phyloP scores from a whole-genome alignment of 768 basidiomycete genomes.

The Pleurotus ostreatus region DNA sequence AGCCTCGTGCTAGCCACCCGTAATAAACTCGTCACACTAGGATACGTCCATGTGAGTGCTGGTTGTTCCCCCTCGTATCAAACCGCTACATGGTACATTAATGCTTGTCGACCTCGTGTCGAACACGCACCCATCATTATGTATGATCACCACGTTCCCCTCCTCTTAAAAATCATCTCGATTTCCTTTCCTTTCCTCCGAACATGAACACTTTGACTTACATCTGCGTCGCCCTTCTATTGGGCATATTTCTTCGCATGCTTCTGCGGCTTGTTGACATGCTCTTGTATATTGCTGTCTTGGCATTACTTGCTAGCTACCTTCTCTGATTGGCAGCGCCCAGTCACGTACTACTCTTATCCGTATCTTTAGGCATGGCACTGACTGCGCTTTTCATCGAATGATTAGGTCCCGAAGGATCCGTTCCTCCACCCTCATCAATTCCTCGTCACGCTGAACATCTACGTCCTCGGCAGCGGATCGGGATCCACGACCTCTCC shows the following conservation, averaged over 20 bases:
- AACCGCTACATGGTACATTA: conserved; percentile 2
- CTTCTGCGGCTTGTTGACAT: conserved; percentile 2
- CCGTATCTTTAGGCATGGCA: not conserved
- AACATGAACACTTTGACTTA: conserved; percentile 14
- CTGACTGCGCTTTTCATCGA: not conserved
- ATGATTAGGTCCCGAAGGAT: conserved; percentile 56
- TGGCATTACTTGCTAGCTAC: not conserved
- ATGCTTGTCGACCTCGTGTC: conserved; percentile 9
- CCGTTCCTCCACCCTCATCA: conserved; percentile 69
- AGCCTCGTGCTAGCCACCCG: conserved; percentile 64
- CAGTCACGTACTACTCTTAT: not conserved
- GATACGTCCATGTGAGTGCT: conserved; percentile 33
- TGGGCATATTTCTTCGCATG: conserved; percentile 7
- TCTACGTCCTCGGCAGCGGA: conserved; percentile 23
- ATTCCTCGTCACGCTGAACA: conserved; percentile 47
- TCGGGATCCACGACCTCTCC: conserved; percentile 16
- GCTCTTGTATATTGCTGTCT: not conserved
- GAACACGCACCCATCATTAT: not conserved
- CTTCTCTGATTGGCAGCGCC: not conserved
- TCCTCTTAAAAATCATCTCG: not conserved
- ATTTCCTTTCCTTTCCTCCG: not conserved
- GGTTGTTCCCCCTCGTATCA: not conserved
- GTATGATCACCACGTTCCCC: not conserved
- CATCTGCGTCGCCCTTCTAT: not conserved
- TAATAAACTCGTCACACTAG: conserved; percentile 64